Conservation (phyloP, 345 rosid genomes). For the Laguncularia racemosa region DNA sequence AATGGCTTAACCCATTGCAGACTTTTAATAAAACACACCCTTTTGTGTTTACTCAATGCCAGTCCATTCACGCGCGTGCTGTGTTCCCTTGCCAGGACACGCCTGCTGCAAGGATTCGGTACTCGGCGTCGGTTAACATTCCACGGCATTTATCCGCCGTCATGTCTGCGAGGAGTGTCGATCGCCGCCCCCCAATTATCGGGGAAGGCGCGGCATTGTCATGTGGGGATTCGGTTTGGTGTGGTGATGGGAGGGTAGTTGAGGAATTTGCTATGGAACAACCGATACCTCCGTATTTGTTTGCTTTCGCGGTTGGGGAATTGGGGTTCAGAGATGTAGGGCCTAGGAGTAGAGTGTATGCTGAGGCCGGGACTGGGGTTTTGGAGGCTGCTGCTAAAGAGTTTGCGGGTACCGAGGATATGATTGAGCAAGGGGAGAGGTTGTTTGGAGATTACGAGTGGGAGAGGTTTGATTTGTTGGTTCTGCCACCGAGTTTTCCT, state of each 20-base stretch:
- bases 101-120: constrained; percentile 73
- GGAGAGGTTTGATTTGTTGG: constrained; percentile 86
- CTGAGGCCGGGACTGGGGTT: constrained; percentile 46
- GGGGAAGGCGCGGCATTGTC: constrained; percentile 34
- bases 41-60: constrained; percentile 87
- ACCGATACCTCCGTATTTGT: constrained; percentile 87
- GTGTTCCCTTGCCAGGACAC: constrained; percentile 94
- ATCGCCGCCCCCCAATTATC: constrained; percentile 46
- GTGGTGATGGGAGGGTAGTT: constrained; percentile 60
- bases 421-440: constrained; percentile 77
- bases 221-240: constrained; percentile 38
- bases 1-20: constrained; percentile 75
- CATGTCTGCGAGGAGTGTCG: constrained; percentile 72
- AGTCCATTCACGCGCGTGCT: constrained; percentile 81
- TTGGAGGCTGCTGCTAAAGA: constrained; percentile 73
- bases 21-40: constrained; percentile 63
- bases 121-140: constrained; percentile 58
- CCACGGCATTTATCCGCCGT: constrained; percentile 68
- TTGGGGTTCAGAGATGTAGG: constrained; percentile 77
- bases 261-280: constrained; percentile 89
- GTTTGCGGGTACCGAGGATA: constrained; percentile 87
- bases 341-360: constrained; percentile 73
- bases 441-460: constrained; percentile 76
- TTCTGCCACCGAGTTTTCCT: constrained; percentile 88
- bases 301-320: constrained; percentile 90